phyloP scores from a whole-genome alignment of 1,139 yeast species.

The Lodderomyces orthopsilosis region DNA sequence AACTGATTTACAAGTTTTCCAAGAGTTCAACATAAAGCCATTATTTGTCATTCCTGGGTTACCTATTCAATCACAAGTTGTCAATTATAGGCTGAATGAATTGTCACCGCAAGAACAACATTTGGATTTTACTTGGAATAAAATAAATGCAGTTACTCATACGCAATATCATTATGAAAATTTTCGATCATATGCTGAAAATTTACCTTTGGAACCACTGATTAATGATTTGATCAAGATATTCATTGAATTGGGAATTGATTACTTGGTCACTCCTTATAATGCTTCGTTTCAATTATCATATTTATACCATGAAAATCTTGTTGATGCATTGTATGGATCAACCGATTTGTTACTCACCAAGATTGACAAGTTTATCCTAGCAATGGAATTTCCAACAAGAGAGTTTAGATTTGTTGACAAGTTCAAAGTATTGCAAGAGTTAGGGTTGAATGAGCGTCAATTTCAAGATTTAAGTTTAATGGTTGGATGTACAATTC shows the following conservation, averaged over 20 bases:
- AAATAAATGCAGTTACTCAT: slow-evolving; percentile 21
- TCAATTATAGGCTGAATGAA: slow-evolving; percentile 34
- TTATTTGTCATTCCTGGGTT: slow-evolving; percentile 71
- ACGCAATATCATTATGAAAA: slow-evolving; percentile 28
- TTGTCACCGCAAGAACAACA: slow-evolving; percentile 47
- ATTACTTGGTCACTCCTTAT: slow-evolving; percentile 79
- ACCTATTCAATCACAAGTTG: slow-evolving; percentile 33
- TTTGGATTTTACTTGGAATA: slow-evolving; percentile 47
- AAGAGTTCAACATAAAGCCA: slow-evolving; percentile 65
- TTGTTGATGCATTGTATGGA: slow-evolving; percentile 78
- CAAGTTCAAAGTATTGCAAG: slow-evolving; percentile 55
- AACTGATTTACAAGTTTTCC: slow-evolving; percentile 60
- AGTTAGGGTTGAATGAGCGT: slow-evolving; percentile 56
- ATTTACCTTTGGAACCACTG: slow-evolving; percentile 48
- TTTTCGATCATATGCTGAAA: slow-evolving; percentile 47
- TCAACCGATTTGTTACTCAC: slow-evolving; percentile 76
- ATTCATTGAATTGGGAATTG: slow-evolving; percentile 56
- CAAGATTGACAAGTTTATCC: slow-evolving; percentile 65
- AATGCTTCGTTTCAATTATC: slow-evolving; percentile 79
- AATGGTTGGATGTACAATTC: slow-evolving; percentile 76
- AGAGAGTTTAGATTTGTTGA: slow-evolving; percentile 68
- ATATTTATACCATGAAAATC: slow-evolving; percentile 54
- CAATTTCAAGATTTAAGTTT: slow-evolving; percentile 74
- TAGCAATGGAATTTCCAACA: slow-evolving; percentile 66
- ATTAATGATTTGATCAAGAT: slow-evolving; percentile 55